Conservation (phyloP, 805 yeast species). For the Yamadazyma philogaea region DNA sequence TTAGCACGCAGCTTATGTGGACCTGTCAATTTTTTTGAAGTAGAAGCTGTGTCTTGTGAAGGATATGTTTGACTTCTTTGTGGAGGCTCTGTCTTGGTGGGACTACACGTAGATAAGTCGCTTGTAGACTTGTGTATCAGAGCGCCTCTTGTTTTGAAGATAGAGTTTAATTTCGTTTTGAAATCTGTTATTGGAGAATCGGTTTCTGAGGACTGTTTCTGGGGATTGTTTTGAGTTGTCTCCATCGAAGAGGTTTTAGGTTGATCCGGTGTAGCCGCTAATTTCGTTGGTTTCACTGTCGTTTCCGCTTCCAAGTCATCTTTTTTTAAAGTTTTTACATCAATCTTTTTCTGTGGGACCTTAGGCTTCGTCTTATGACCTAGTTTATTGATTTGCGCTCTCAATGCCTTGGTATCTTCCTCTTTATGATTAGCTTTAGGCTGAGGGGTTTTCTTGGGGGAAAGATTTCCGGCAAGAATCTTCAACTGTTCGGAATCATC, state of each 20-base stretch:
- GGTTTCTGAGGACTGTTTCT: no score
- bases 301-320: neutral
- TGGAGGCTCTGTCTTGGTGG: neutral
- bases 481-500: conserved; percentile 4
- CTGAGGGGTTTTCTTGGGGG: neutral
- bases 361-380: neutral
- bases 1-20: conserved; percentile 45
- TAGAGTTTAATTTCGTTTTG: conserved; percentile 23
- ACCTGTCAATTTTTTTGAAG: conserved; percentile 35
- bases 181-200: conserved; percentile 12
- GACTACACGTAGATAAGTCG: neutral
- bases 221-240: neutral
- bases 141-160: conserved; percentile 28
- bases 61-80: conserved; percentile 11
- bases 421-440: conserved; percentile 1
- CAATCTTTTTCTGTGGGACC: conserved; percentile 1
- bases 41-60: conserved; percentile 11
- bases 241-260: no score
- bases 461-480: conserved; percentile 8
- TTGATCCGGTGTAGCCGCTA: neutral
- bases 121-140: conserved; percentile 14
- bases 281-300: conserved; percentile 4
- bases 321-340: neutral
- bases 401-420: conserved; percentile 3
- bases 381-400: conserved; percentile 9